phyloP scores from a whole-genome alignment of 1,284 basidiomycete species.

The Leccinum subspadiceum region DNA sequence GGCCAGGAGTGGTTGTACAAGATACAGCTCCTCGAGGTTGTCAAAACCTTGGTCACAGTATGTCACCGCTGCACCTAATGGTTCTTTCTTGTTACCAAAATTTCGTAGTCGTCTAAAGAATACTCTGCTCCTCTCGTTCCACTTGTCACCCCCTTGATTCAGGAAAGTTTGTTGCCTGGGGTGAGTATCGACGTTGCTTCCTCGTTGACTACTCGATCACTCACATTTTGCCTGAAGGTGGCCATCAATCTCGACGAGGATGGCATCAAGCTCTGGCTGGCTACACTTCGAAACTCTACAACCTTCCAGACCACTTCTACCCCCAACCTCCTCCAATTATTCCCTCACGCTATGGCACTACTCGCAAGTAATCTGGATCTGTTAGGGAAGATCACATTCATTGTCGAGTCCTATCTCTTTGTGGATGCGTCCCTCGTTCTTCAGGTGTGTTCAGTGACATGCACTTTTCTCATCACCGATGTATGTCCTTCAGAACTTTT shows the following conservation, averaged over 20 bases:
- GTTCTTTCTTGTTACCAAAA: slow-evolving; percentile 1
- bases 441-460: slow-evolving; percentile 47
- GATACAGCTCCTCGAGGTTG: slow-evolving; percentile 65
- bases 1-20: slow-evolving; percentile 82
- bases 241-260: slow-evolving; percentile 78
- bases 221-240: slow-evolving; percentile 42
- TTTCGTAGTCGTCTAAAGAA: slow-evolving; percentile 56
- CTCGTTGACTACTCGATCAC: background rate
- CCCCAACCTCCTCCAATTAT: slow-evolving; percentile 63
- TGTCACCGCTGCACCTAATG: slow-evolving; percentile 15
- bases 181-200: slow-evolving; percentile 38
- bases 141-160: slow-evolving; percentile 73
- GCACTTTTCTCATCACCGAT: background rate
- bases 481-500: slow-evolving; percentile 42
- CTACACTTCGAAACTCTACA: slow-evolving; percentile 67
- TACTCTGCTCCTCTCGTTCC: slow-evolving; percentile 54
- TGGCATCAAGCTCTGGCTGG: slow-evolving; percentile 73
- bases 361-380: slow-evolving; percentile 75
- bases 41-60: slow-evolving; percentile 73
- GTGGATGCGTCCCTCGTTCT: slow-evolving; percentile 67
- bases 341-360: slow-evolving; percentile 62
- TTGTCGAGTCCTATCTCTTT: slow-evolving; percentile 82
- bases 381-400: slow-evolving; percentile 60
- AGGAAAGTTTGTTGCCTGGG: slow-evolving; percentile 67
- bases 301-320: slow-evolving; percentile 50